Evolutionary conservation across 257 asterid species (phyloP), one percentile per base, ranked within the genome.

Genomic region (Coffea eugenioides): DNA sequence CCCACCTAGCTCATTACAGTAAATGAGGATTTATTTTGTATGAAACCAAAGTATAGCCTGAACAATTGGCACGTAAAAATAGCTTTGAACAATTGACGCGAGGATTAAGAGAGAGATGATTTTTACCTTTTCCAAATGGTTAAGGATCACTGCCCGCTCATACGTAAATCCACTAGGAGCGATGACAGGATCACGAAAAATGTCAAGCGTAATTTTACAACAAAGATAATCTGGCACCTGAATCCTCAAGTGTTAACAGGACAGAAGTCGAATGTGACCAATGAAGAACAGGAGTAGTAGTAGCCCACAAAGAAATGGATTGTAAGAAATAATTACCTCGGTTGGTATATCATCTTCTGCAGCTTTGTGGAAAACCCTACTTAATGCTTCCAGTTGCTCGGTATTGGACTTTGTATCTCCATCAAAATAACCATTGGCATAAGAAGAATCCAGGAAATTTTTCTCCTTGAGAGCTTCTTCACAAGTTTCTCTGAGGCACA

Each of bases 151-250:
- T 15, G 97, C 92, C 90, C 98, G 90, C 88, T 95, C 99, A 49
- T 96, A 96, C n/a, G 99, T 90, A 61, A 94, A 59, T 84, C 98
- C 99, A 78, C 98, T 85, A 34, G 99, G 99, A 59, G 96, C 85
- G 71, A 95, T 93, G 66, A 95, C 98, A 4, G 98, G 98, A 85
- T 93, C 99, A 73, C 96, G 96, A 11, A 93, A 92, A 75, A 95
- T 91, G 80, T 92, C 97, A 45, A 95, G 84, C 59, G 92, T 90
- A 74, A 95, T 88, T 48, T 90, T 93, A 84, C 99, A 95, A 86
- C 98, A 93, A 36, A 95, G 82, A 83, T 93, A 89, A 77, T 92
- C 97, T 0, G 98, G 98, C 65, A 95, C 90, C 99, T 95, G 93
- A 64, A 86, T 76, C 74, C 76, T 18, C n/a, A 54, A 80, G 59